Percentiles rank a stretch among this genome's conserved stretches.
phyloP scores from a whole-genome alignment of 2,329 filamentous ascomycete genomes.

The Ophiostoma sp. region DNA sequence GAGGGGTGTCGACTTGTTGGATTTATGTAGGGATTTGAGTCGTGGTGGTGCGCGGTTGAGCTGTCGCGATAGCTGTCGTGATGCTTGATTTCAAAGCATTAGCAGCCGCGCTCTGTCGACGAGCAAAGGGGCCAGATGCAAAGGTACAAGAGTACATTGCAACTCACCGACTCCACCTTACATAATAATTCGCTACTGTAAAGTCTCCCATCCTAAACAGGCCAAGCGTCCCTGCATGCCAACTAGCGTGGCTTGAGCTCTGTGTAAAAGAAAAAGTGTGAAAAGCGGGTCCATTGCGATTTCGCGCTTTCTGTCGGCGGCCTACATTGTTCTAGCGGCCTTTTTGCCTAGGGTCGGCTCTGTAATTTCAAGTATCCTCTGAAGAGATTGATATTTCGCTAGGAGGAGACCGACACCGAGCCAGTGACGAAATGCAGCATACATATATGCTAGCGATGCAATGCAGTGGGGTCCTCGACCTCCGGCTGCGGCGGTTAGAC shows the following conservation, averaged over 20 bases:
- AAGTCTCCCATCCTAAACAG: not conserved
- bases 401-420: not conserved
- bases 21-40: not conserved
- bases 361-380: not conserved
- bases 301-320: slow-evolving; percentile 1
- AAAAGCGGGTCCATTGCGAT: not conserved
- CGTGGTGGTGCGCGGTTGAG: not conserved
- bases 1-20: not conserved
- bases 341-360: not conserved
- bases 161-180: not conserved
- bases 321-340: not conserved
- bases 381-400: slow-evolving; percentile 1
- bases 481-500: slow-evolving; percentile 1
- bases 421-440: slow-evolving; percentile 6
- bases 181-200: not conserved
- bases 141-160: not conserved
- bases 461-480: not conserved
- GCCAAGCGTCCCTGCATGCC: not conserved
- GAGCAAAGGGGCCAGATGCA: slow-evolving; percentile 1
- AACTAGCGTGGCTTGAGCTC: not conserved
- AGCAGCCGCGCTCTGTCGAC: not conserved
- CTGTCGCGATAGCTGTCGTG: slow-evolving; percentile 6
- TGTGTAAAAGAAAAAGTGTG: not conserved
- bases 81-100: slow-evolving; percentile 12
- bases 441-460: not conserved